Evolutionary conservation across 2,329 filamentous ascomycete genomes (phyloP).

Genomic region (Aspergillus ruber): DNA sequence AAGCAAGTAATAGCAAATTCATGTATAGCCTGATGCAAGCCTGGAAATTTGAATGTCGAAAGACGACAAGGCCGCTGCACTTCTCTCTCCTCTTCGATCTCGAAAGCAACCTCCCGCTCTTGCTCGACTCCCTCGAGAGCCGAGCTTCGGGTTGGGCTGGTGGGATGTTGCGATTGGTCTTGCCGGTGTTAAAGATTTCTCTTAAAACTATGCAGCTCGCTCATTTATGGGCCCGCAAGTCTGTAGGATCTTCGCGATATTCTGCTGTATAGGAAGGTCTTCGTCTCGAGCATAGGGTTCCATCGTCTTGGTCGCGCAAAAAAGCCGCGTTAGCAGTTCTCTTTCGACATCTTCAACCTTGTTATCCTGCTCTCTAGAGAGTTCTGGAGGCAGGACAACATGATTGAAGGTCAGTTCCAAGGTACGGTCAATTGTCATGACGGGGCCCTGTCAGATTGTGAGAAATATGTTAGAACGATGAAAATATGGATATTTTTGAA

Average conservation of each 20-base stretch:
- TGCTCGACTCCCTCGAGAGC: constrained; percentile 54
- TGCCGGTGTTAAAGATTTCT: constrained; percentile 28
- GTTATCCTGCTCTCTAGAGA: constrained; percentile 30
- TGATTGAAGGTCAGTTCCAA: constrained; percentile 26
- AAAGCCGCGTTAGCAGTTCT: constrained; percentile 24
- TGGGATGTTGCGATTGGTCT: constrained; percentile 26
- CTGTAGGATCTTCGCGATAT: constrained; percentile 7
- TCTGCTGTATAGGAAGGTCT: constrained; percentile 1
- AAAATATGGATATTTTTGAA: too few species aligned
- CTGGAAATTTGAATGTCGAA: constrained; percentile 36
- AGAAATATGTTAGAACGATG: too few species aligned
- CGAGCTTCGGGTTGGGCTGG: constrained; percentile 39
- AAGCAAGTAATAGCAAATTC: constrained; percentile 3
- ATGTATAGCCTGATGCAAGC: constrained; percentile 43
- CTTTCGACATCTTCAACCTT: constrained; percentile 20
- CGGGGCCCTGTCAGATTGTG: too few species aligned
- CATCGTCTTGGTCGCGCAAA: constrained; percentile 4
- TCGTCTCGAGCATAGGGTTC: not conserved
- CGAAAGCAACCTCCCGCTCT: constrained; percentile 54
- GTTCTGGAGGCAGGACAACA: constrained; percentile 31
- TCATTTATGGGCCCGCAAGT: constrained; percentile 10
- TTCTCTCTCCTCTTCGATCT: constrained; percentile 53
- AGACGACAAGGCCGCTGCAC: constrained; percentile 44
- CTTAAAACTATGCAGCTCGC: constrained; percentile 25
- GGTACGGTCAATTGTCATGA: not conserved